Base-by-base conservation (phyloP, 2,329 filamentous ascomycete species). In the Exophiala xenobiotica region DNA sequence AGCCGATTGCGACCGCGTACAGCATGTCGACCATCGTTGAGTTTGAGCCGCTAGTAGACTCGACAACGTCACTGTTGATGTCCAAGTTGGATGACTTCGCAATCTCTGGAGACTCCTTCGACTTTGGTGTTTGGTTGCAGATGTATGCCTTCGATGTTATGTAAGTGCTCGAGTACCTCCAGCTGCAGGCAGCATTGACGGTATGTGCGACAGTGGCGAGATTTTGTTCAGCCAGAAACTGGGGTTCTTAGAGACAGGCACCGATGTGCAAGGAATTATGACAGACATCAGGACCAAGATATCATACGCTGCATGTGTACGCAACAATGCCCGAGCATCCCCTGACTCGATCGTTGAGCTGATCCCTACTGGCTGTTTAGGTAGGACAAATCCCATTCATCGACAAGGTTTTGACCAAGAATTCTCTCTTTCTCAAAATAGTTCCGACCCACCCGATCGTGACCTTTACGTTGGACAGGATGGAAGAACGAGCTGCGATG, bases 1-100 rank as follows among this genome's bases (percentile, higher is more conserved):
- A 87, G 53, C 86, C 82, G 59, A 85, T 93, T 48, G 90, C 87
- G 68, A 80, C 78, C 51, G 86, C 86, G 3, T 92, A 90, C 43
- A 53, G 49, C 22, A 58, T 60, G 55, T 31, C 48, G n/a, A 49
- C 51, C 7, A 35, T 60, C 29, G 23, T 59, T 6, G 47, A 54
- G 14, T 60, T 50, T 37, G 88, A 93, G 64, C 86, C 88, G 0
- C 83, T 89, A 23, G 87, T 92, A 26, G 86, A 90, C 65, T 85
- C 82, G 58, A 89, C 86, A 1, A 84, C 85, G 0, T 79, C 81
- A 56, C 71, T 87, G 1, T 90, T 90, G 65, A 77, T 91, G 6
- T 68, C 76, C 20, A 80, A 81, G 64, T 83, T 82, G 0, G 74
- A 80, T 57, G 70, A 73, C 1, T 85, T 77, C 58, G 75, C 72